Evolutionary conservation across 768 basidiomycete genomes (phyloP), one percentile per base, ranked within the genome.

Genomic region (Boletus reticulatus): DNA sequence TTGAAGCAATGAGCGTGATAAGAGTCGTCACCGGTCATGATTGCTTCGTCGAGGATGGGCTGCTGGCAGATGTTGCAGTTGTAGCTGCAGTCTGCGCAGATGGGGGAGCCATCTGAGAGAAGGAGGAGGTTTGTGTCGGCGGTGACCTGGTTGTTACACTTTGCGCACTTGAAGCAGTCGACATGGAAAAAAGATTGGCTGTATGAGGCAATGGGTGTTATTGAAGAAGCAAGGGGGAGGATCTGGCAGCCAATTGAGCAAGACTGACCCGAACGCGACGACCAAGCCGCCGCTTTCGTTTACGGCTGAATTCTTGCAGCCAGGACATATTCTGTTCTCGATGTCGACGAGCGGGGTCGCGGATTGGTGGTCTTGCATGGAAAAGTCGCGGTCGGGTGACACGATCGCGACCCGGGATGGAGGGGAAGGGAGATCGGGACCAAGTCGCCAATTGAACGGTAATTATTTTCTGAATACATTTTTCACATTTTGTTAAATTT

Each of bases 1-100:
- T 96, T 95, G 79, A 99, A 99, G 75, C 97, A 99, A 60, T 94
- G 90, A 6, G 97, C 95, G 70, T 98, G 97, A 65, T 98, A 99
- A 0, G 94, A 93, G 69, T 98, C 97, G 72, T 99, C 94, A 57
- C 94, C 97, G 8, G 97, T 96, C 92, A 99, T 98, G 72, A 98
- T 98, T 11, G 97, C 97, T 68, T 99, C 97, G 75, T 99, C 95
- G 53, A 95, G 87, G 61, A 99, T 99, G 43, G 94, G 92, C 53
- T 85, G 84, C 44, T 87, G 86, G 76, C 97, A 99, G 54, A 98
- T 88, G 67, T 89, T 96, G 80, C 97, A 99, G 64, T 87, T 87
- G 76, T 96, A 96, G 5, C 93, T 93, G 77, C 94, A 96, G 64
- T 89, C 86, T 42, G 89, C 85, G 67, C 92, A 95, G 48, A 99